phyloP scores from a whole-genome alignment of 345 rosid genomes.

The Anacardium occidentale region DNA sequence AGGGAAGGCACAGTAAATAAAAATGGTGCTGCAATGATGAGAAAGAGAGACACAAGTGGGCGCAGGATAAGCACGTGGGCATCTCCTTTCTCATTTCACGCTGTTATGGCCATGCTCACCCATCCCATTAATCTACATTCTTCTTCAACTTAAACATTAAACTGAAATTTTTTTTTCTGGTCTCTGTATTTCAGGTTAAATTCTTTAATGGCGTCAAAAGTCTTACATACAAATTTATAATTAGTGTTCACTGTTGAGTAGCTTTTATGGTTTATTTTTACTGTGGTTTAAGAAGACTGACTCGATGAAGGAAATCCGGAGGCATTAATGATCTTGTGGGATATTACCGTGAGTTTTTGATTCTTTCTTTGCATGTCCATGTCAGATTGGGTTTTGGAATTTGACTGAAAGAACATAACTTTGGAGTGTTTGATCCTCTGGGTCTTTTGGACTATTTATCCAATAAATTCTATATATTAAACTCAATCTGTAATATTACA shows the following conservation, averaged over 20 bases:
- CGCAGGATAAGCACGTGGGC: conserved; percentile 85
- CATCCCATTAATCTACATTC: conserved; percentile 19
- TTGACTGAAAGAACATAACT: conserved; percentile 58
- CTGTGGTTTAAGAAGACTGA: conserved; percentile 23
- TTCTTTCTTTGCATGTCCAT: conserved; percentile 60
- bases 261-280: not conserved
- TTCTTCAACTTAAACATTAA: not conserved
- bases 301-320: conserved; percentile 31
- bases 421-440: conserved; percentile 47
- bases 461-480: conserved; percentile 17
- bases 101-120: conserved; percentile 35
- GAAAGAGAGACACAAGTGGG: conserved; percentile 56
- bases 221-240: conserved; percentile 19
- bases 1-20: conserved; percentile 11
- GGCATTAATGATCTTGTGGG: conserved; percentile 28
- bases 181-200: conserved; percentile 19
- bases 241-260: conserved; percentile 4
- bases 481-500: conserved; percentile 13
- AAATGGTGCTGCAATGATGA: conserved; percentile 68
- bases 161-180: not conserved
- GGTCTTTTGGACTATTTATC: conserved; percentile 31
- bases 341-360: conserved; percentile 35
- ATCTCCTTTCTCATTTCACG: conserved; percentile 65
- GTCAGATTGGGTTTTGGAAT: conserved; percentile 54
- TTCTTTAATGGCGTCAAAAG: conserved; percentile 32